Conservation (phyloP, 495 filamentous ascomycete genomes). For the Sporormia fimetaria region DNA sequence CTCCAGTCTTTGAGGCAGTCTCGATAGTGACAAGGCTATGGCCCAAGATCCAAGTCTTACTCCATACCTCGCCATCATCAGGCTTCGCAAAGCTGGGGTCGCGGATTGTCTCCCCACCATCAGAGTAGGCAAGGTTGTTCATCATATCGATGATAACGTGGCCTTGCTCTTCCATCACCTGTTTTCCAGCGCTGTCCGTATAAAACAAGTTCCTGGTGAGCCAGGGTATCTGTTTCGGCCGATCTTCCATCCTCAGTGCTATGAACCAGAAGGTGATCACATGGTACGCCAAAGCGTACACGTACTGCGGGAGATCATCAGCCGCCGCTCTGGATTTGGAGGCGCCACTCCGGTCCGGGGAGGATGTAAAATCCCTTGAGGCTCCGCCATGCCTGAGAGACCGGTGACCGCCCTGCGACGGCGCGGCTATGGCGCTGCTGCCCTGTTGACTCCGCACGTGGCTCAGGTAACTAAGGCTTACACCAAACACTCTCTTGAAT, state of each 20-base stretch:
- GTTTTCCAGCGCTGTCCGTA: constrained; percentile 57
- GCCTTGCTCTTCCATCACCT: constrained; percentile 80
- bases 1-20: constrained; percentile 59
- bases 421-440: constrained; percentile 26
- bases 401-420: constrained; percentile 7
- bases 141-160: constrained; percentile 92
- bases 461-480: constrained; percentile 86
- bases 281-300: constrained; percentile 84
- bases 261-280: constrained; percentile 96
- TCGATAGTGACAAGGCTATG: constrained; percentile 80
- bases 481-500: constrained; percentile 83
- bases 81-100: constrained; percentile 52
- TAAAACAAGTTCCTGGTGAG: constrained; percentile 79
- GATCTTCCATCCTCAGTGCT: constrained; percentile 69
- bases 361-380: constrained; percentile 33
- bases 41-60: constrained; percentile 76
- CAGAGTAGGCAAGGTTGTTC: constrained; percentile 79
- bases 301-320: constrained; percentile 74
- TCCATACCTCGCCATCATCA: constrained; percentile 54
- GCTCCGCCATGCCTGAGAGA: constrained; percentile 34
- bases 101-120: constrained; percentile 59
- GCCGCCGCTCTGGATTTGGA: constrained; percentile 11
- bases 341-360: constrained; percentile 16
- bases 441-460: constrained; percentile 49
- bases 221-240: constrained; percentile 75